Evolutionary conservation across 805 yeast species (phyloP), one percentile per base, ranked within the genome.

Genomic region (Myxozyma neotropica): DNA sequence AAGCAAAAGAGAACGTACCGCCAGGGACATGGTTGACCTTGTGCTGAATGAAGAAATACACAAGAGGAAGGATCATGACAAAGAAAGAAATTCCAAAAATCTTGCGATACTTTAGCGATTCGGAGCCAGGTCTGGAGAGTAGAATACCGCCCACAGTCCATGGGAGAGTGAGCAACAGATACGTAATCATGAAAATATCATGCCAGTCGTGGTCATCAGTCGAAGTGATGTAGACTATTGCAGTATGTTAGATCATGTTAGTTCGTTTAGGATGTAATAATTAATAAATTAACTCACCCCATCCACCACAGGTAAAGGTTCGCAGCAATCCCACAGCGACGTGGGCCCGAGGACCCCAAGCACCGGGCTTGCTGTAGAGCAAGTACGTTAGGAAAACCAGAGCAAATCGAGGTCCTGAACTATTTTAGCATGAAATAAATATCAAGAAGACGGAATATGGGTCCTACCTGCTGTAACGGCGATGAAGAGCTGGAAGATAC

Each of bases 141-240:
- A 73, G 68, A 23, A 86, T 83, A 36, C 87, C 82, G 48, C 83
- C 74, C 23, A 85, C 73, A 51, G 89, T 87, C 97, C 97, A 94
- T 1, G 99, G 99, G 39, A 93, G 78, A 1, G 98, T 92, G 62
- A 93, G 78, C 1, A 91, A 81, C 59, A 94, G 87, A 74, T 94
- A 94, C 27, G 87, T 72, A 61, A 94, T 90, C 99, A 94, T 94
- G 72, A 93, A 93, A 44, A 94, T 83, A 71, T 94, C 98, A 72
- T 94, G 99, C 77, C 87, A 85, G 74, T 93, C 96, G 68, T 93
- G 98, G 72, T 94, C 97, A 73, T 94, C 99, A 0, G 97, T 90
- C 5, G 96, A 88, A 1, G 99, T 94, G 64, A 94, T 88, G 71
- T 94, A 94, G 6, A 95, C 96, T 62, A 26, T 19, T 10, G 13